phyloP scores from a whole-genome alignment of 1,139 yeast species.

The Hyphopichia burtonii region DNA sequence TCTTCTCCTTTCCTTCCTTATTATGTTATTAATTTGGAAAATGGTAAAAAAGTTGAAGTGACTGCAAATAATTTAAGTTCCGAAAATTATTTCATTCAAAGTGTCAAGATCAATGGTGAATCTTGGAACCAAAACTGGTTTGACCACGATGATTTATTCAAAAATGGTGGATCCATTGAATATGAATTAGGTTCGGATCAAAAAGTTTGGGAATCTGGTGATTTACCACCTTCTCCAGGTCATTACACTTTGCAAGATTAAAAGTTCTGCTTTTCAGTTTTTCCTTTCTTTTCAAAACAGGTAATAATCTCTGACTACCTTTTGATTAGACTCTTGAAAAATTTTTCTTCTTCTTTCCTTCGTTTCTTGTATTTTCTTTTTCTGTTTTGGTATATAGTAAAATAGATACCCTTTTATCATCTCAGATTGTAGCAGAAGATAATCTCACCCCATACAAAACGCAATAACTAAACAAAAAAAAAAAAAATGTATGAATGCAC shows the following conservation, averaged over 20 bases:
- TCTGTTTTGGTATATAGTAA: background rate
- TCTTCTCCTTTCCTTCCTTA: constrained; percentile 31
- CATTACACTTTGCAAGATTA: constrained; percentile 10
- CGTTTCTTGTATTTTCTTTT: background rate
- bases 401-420: background rate
- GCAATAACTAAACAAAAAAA: background rate
- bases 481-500: background rate
- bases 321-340: too few relatives aligned
- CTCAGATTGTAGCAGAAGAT: background rate
- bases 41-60: constrained; percentile 24
- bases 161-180: constrained; percentile 25
- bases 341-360: background rate
- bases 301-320: too few relatives aligned
- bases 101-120: constrained; percentile 28
- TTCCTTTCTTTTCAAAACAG: too few relatives aligned
- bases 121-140: constrained; percentile 30
- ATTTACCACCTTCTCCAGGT: constrained; percentile 27
- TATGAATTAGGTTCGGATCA: constrained; percentile 24
- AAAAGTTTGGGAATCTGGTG: constrained; percentile 25
- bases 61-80: constrained; percentile 23
- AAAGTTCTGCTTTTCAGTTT: background rate
- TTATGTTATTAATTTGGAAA: constrained; percentile 21
- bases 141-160: constrained; percentile 29
- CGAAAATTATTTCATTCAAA: constrained; percentile 23
- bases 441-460: background rate